phyloP scores from a whole-genome alignment of 108 stramenopile species.

The Craspedostauros australis region DNA sequence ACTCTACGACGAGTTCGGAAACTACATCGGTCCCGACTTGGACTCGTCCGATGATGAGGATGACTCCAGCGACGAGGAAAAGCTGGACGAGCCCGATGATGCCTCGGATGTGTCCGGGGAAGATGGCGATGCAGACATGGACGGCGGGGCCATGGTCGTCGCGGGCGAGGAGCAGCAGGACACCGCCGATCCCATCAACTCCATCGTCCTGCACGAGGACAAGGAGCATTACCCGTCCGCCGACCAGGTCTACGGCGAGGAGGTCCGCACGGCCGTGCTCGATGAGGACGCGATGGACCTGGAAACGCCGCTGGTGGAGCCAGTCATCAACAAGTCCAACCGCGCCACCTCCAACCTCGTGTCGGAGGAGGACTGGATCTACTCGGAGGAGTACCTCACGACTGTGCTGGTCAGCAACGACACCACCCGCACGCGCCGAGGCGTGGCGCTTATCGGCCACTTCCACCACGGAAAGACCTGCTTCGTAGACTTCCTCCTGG shows the following conservation, averaged over 20 bases:
- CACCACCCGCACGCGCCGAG: conserved; percentile 66
- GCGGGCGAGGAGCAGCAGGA: conserved; percentile 12
- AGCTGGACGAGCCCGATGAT: conserved; percentile 47
- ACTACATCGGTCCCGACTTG: conserved; percentile 98
- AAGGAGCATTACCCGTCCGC: conserved; percentile 99
- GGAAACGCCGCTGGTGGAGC: conserved; percentile 94
- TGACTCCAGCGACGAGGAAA: conserved; percentile 44
- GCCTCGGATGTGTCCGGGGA: conserved; percentile 67
- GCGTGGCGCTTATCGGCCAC: conserved; percentile 90
- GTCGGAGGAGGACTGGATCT: conserved; percentile 22
- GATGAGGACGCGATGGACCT: conserved; percentile 99
- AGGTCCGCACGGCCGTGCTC: conserved; percentile 90
- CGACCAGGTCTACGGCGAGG: conserved; percentile 87
- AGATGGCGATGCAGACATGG: conserved; percentile 20
- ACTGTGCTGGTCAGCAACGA: conserved; percentile 56
- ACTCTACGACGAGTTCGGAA: conserved; percentile 99
- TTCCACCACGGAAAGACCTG: conserved; percentile 95
- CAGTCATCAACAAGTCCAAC: conserved; percentile 62
- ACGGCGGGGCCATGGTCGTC: conserved; percentile 20
- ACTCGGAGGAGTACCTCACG: conserved; percentile 51
- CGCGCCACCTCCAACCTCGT: conserved; percentile 1
- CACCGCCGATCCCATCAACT: conserved; percentile 48
- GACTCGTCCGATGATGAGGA: conserved; percentile 62
- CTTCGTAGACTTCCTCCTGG: conserved; percentile 81
- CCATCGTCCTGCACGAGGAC: conserved; percentile 98